Percentiles rank a stretch among this genome's conserved stretches.
phyloP scores from a whole-genome alignment of 495 filamentous ascomycete species.

The Aspergillus ostianus region DNA sequence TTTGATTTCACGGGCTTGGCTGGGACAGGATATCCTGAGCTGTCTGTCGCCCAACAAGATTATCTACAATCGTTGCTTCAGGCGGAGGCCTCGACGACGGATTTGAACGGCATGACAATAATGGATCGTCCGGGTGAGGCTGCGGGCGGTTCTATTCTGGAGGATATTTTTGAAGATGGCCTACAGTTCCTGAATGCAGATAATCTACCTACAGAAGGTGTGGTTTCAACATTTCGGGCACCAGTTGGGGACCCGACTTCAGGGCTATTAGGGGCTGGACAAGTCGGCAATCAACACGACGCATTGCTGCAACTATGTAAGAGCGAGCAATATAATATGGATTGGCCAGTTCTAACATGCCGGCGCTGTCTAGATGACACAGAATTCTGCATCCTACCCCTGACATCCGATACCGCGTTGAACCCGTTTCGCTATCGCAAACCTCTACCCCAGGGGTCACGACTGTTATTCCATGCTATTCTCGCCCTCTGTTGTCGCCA shows the following conservation, averaged over 20 bases:
- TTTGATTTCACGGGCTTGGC: background rate
- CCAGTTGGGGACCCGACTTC: background rate
- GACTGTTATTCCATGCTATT: conserved; percentile 19
- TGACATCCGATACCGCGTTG: conserved; percentile 15
- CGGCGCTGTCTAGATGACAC: conserved; percentile 14
- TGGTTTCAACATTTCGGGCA: conserved; percentile 2
- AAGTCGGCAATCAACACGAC: conserved; percentile 1
- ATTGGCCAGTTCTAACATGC: background rate
- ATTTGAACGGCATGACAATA: background rate
- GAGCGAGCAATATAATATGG: background rate
- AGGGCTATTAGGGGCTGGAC: background rate
- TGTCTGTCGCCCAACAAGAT: background rate
- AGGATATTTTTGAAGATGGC: background rate
- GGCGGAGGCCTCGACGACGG: background rate
- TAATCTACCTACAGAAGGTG: background rate
- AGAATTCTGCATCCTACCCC: conserved; percentile 21
- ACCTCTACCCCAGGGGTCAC: conserved; percentile 8
- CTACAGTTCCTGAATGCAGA: background rate
- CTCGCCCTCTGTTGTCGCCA: conserved; percentile 24
- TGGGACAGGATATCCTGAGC: background rate
- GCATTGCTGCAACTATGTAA: conserved; percentile 11
- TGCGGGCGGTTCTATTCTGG: background rate
- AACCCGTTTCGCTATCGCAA: conserved; percentile 19
- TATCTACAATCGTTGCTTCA: conserved; percentile 1
- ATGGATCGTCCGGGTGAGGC: background rate